A percentile compares a stretch with the other conserved stretches of the same genome.
These are phyloP conservation scores for Eleusine coracana DNA, from an alignment of 176 grass and related monocot species.

Conservation along the genomic window DNA sequence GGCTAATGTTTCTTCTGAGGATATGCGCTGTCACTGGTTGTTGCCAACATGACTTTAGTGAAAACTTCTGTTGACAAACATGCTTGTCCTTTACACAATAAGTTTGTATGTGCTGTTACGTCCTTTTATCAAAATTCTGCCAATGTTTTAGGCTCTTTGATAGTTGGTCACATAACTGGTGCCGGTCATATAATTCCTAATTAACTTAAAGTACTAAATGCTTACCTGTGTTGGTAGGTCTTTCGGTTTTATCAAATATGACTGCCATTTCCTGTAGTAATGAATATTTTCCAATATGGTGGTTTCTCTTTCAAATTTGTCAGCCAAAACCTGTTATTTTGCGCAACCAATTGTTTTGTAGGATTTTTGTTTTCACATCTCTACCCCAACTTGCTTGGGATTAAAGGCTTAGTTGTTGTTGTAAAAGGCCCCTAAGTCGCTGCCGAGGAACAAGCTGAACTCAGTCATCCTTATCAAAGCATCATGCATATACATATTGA, in stretches of 20 bases:
- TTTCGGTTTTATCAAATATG: conserved; percentile 15
- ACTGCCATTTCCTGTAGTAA: background rate
- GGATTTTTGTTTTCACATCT: too few relatives aligned
- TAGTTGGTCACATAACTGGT: background rate
- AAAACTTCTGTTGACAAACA: conserved; percentile 28
- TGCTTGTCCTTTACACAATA: background rate
- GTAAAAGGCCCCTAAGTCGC: too few relatives aligned
- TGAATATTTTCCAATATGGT: background rate
- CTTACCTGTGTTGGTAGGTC: background rate
- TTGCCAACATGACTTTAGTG: conserved; percentile 10
- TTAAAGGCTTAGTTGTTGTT: too few relatives aligned
- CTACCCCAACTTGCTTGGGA: too few relatives aligned
- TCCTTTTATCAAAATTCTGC: background rate
- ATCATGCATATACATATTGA: conserved; percentile 4
- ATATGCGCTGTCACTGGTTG: background rate
- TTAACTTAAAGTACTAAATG: background rate
- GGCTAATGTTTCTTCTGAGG: conserved; percentile 1
- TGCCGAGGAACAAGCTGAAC: too few relatives aligned
- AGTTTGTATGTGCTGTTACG: background rate
- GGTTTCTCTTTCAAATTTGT: background rate
- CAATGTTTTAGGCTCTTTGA: background rate
- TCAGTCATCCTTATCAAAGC: background rate
- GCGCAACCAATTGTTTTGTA: too few relatives aligned
- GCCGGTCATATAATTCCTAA: background rate
- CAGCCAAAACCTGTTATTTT: background rate